Percentiles rank a stretch among this genome's conserved stretches.
phyloP scores from a whole-genome alignment of 176 grass and related monocot genomes.

The Oropetium thomaeum region DNA sequence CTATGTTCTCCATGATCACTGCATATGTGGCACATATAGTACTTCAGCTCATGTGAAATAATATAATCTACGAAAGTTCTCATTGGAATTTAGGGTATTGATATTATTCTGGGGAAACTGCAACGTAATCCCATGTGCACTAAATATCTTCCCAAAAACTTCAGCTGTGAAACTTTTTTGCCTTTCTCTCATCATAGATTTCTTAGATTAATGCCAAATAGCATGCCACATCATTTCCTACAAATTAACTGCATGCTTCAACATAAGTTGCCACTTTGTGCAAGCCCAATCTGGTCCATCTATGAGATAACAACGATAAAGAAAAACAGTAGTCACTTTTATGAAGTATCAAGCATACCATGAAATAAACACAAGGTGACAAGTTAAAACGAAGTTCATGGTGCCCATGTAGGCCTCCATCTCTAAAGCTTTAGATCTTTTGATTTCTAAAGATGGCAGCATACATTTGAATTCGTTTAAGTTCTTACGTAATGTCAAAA shows the following conservation, averaged over 20 bases:
- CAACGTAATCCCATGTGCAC: not conserved
- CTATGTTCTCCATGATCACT: not conserved
- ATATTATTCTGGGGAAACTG: not conserved
- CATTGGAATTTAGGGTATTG: constrained; percentile 14
- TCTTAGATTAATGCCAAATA: not conserved
- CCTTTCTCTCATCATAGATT: constrained; percentile 6
- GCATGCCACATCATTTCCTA: not conserved
- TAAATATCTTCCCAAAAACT: not conserved
- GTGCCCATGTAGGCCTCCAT: not conserved
- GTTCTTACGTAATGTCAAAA: not conserved
- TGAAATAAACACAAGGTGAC: not conserved
- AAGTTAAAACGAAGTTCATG: constrained; percentile 1
- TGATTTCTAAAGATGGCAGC: not conserved
- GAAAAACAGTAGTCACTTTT: not conserved
- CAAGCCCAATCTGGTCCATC: not conserved
- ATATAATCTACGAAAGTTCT: not conserved
- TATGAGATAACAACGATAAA: not conserved
- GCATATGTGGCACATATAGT: constrained; percentile 5
- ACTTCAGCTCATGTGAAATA: not conserved
- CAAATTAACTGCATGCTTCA: not conserved
- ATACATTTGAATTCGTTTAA: not conserved
- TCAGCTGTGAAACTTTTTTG: not conserved
- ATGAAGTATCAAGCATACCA: not conserved
- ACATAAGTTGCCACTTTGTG: not conserved
- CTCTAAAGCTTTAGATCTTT: not conserved